Evolutionary conservation across 1,284 basidiomycete genomes (phyloP), one percentile per base, ranked within the genome.

Genomic region (Rhodofomes roseus): DNA sequence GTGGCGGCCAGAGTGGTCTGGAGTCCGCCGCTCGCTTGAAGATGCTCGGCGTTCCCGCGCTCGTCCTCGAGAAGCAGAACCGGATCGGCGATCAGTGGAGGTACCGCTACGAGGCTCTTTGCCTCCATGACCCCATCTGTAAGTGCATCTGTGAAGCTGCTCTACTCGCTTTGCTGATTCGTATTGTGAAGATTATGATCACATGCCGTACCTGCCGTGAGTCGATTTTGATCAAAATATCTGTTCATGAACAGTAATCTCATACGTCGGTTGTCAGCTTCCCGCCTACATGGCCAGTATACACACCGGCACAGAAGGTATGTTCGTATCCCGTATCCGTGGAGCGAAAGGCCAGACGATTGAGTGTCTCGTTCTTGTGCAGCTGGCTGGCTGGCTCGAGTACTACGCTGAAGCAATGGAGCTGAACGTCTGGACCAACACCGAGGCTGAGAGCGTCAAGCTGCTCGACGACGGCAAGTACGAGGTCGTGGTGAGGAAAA

Each of bases 1-100:
- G 87, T 8, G 86, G 74, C 9, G 86, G 86, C 0, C 86, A 89
- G 65, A 78, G 79, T 61, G 85, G 85, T 11, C 69, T 88, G 34
- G 80, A 76, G 3, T 63, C 80, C 9, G 82, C 82, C 14, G 86
- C 85, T 20, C 73, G 81, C 40, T 71, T 87, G 56, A 82, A 83
- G 65, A 67, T 74, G 43, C 68, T 84, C 3, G 81, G 76, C 36
- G 74, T 87, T 7, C 66, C 74, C 1, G 70, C 76, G 3, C 70
- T 87, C 37, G 72, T 86, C 16, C 69, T 85, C 37, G 85, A 86
- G 66, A 76, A 73, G 59, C 74, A 78, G 22, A 67, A 73, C 43
- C 71, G 81, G n/a, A 71, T 84, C 9, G 84, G 83, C 1, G 81
- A 84, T 66, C 79, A 65, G 29, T 86, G 84, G 83, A 72, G 81